Base-by-base conservation (phyloP, 306 rosid genomes). In the Medicago ruthenica region DNA sequence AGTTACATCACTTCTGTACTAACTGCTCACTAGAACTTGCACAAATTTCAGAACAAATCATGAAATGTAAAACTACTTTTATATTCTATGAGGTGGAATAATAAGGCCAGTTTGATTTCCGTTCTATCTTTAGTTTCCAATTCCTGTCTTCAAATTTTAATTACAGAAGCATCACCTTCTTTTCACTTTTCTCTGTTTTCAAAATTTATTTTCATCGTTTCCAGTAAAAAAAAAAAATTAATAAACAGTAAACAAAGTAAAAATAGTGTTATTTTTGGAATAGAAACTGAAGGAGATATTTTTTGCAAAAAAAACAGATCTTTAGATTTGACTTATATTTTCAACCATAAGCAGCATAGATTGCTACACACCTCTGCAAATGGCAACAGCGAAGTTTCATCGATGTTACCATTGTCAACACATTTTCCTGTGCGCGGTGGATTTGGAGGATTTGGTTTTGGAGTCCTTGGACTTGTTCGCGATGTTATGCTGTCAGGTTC, bases 401-500 rank as follows among this genome's bases (percentile, higher is more conserved):
- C 83, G 24, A 74, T 62, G 70, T 65, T 53, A 78, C 72, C 85
- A 70, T 41, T 37, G 37, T 50, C 67, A 40, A 66, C 51, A 66
- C 81, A 81, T 45, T 77, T 89, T 70, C 83, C 95, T 0, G 72
- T 54, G 8, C 89, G 88, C 39, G 92, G 96, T 0, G 92, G 91
- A 79, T 82, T 64, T 11, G 93, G 92, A 60, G 89, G 92, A 67
- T 81, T 77, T 31, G 96, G 44, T 62, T 79, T 89, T 8, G 97
- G 96, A 48, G 98, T 90, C 67, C 73, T 87, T 20, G 98, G 97
- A 78, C 90, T 88, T 36, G 90, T 81, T 78, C 82, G 84, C 20
- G 2, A 83, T 21, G 76, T 48, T 40, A 68, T 55, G 65, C 45
- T 63, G 63, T 85, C 89, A 31, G 81, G 47, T 55, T 85, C 86